These are phyloP conservation scores for Apiospora kogelbergensis DNA, from an alignment of 2,329 filamentous ascomycete species.

Conservation along the genomic window DNA sequence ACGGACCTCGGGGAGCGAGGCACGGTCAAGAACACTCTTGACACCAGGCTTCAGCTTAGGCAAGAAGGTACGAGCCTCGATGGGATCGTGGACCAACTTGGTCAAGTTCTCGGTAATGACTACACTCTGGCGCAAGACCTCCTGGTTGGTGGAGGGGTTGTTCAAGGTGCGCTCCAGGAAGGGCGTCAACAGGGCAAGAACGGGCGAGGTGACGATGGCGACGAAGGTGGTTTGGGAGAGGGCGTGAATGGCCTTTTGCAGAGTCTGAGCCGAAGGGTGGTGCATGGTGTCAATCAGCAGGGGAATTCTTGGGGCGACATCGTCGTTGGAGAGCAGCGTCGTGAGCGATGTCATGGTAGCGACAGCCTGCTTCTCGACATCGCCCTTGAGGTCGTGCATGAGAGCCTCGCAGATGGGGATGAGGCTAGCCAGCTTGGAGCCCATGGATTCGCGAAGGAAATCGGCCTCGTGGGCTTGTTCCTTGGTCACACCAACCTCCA, in stretches of 20 bases:
- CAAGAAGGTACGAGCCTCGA: constrained; percentile 92
- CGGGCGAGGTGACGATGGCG: constrained; percentile 90
- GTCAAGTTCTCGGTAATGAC: constrained; percentile 98
- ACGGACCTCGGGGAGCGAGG: constrained; percentile 91
- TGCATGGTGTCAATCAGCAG: constrained; percentile 94
- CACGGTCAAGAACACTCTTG: constrained; percentile 81
- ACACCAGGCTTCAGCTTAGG: constrained; percentile 94
- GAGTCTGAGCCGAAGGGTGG: constrained; percentile 81
- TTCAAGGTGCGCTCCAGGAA: constrained; percentile 93
- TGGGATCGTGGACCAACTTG: constrained; percentile 92
- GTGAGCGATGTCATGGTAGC: constrained; percentile 91
- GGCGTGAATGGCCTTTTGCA: constrained; percentile 95
- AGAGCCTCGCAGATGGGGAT: constrained; percentile 89
- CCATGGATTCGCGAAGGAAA: constrained; percentile 85
- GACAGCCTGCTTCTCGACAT: constrained; percentile 85
- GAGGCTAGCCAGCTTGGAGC: constrained; percentile 77
- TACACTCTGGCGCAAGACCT: constrained; percentile 92
- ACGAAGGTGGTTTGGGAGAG: constrained; percentile 99
- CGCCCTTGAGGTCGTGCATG: constrained; percentile 95
- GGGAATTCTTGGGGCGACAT: constrained; percentile 88
- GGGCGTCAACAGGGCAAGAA: constrained; percentile 90
- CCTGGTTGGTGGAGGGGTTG: constrained; percentile 85
- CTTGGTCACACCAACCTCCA: constrained; percentile 73
- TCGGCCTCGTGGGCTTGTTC: constrained; percentile 89
- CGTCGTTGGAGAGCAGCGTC: constrained; percentile 90